phyloP scores from a whole-genome alignment of 2,329 filamentous ascomycete genomes.

The Cladophialophora exuberans region DNA sequence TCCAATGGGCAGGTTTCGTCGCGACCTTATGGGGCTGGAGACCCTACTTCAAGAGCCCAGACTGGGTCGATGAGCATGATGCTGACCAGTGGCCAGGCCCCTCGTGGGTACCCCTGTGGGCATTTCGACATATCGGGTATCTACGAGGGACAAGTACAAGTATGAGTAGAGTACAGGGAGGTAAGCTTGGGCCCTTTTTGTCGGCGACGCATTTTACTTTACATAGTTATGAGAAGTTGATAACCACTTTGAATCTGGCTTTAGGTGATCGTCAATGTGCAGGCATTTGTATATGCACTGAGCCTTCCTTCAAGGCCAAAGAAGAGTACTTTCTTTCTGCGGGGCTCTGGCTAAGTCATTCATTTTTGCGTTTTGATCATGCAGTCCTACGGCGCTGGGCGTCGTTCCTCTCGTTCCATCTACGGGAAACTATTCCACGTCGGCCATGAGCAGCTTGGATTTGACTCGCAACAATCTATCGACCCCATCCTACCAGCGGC shows the following conservation, averaged over 20 bases:
- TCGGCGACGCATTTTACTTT: not conserved
- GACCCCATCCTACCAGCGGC: conserved; percentile 1
- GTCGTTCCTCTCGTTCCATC: conserved; percentile 15
- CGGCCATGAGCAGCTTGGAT: not conserved
- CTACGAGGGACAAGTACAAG: too few relatives aligned
- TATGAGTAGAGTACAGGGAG: too few relatives aligned
- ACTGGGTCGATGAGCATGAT: too few relatives aligned
- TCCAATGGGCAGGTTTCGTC: not conserved
- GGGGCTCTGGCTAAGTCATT: not conserved
- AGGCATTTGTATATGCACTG: conserved; percentile 4
- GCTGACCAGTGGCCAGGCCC: too few relatives aligned
- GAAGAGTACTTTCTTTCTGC: not conserved
- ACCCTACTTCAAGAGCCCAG: too few relatives aligned
- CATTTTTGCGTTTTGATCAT: conserved; percentile 9
- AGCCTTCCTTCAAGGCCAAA: not conserved
- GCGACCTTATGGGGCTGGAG: conserved; percentile 7
- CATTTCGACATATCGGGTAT: too few relatives aligned
- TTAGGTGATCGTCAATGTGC: not conserved
- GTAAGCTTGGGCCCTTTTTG: not conserved
- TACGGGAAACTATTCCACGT: conserved; percentile 19
- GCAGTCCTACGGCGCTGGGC: conserved; percentile 16
- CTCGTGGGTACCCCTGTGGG: too few relatives aligned
- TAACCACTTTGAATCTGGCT: not conserved
- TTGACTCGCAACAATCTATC: conserved; percentile 15
- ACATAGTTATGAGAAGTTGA: not conserved